Evolutionary conservation across 768 basidiomycete species (phyloP), one percentile per base, ranked within the genome.

Genomic region (Mycena albidolilacea): DNA sequence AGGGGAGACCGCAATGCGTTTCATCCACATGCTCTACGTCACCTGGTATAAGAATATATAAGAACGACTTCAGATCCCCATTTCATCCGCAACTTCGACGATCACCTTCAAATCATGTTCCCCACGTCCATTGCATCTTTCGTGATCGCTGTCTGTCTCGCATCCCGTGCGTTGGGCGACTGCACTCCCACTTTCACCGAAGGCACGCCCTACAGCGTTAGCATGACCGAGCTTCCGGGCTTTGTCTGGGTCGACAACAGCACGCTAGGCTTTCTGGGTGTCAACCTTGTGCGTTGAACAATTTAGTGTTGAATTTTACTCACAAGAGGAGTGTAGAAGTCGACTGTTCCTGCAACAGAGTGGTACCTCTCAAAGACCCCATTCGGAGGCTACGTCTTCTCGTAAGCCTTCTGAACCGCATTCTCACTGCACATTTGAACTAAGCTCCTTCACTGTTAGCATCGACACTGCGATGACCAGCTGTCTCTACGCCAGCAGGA

Each of bases 231-330:
- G 41, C 54, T 59, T 38, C 66, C 66, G 21, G 46, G 12, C 55
- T 67, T 67, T 48, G 66, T 15, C 14, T 67, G 66, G 66, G 66
- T 67, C 30, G 30, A 67, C 57, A 67, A 67, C 14, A 21, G 23
- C 55, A 67, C 66, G 11, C 7, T 46, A 17, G 66, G 66, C 57
- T 67, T 38, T 10, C 57, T 67, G 0, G 66, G 66, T n/a, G 66
- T 67, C 41, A 59, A 67, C 57, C 55, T 67, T 11, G 66, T 67
- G 30, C 30, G 57, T 67, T 23, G 55, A 55, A 15, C 35, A n/a
- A 67, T 7, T 38, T 38, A 12, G 17, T 14, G 38, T 43, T 65
- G 52, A 30, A 41, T 67, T 59, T 46, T 48, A 59, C 57, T 67
- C 17, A 59, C 23, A 57, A 11, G 21, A 52, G 19, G 21, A 39